Evolutionary conservation across 2,329 filamentous ascomycete species (phyloP), one percentile per base, ranked within the genome.

Genomic region (Fusarium algeriense): DNA sequence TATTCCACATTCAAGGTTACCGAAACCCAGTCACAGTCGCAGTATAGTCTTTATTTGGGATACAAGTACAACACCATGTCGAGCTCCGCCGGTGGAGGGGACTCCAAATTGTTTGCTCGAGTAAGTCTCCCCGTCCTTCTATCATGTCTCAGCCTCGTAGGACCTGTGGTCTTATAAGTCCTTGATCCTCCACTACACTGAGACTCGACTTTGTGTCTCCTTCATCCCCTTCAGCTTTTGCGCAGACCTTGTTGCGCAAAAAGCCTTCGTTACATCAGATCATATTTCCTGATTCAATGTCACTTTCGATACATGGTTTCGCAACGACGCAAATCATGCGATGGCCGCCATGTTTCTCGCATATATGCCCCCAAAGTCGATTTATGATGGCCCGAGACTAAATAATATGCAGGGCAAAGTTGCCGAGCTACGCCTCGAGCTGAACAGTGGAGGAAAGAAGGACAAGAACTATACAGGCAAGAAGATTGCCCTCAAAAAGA

Each of bases 401-500:
- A 89, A 84, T 80, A 81, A 82, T 81, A 77, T 83, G 85, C 93
- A 99, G 96, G 96, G 96, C 87, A 99, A 99, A 88, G 96, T 98
- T 74, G 95, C 95, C 70, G 96, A 99, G 89, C 87, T 99, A 80
- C 94, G 96, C 81, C 90, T 93, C 80, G 96, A 99, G 86, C 89
- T 99, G 80, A 95, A 94, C 83, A 93, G 91, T 82, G 94, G 94
- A 80, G 92, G 93, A 74, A 98, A 97, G 87, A 99, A 98, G 86
- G 96, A 99, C 85, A 98, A 98, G 88, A 97, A 97, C 84, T 92
- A 94, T 83, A 89, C 92, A 46, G 90, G 90, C 73, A 99, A 98
- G 87, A 98, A 98, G 89, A 97, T 98, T 79, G 95, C 96, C 14
- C 88, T 99, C 70, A 99, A 99, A 88, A 98, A 98, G 88, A 98